Evolutionary conservation across 176 grass and related monocot genomes (phyloP).

Genomic region (Cenchrus purpureus): DNA sequence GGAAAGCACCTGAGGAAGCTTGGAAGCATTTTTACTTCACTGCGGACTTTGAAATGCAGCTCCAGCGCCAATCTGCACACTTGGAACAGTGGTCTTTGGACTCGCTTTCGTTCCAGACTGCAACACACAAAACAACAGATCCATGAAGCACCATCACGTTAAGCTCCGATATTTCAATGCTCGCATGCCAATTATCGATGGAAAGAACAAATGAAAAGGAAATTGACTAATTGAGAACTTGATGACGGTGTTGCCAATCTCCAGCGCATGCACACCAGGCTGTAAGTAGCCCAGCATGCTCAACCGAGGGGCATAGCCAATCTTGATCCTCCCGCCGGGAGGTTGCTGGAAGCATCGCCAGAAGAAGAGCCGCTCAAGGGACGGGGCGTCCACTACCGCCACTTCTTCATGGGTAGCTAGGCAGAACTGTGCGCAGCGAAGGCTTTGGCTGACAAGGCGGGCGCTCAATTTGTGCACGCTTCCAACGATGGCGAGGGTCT

Average conservation of each 20-base stretch:
- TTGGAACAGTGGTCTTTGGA: not conserved
- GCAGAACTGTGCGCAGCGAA: constrained; percentile 33
- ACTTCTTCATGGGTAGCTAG: not conserved
- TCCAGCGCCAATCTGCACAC: constrained; percentile 31
- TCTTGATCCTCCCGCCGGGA: not conserved
- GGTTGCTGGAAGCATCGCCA: not conserved
- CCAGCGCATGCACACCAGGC: not conserved
- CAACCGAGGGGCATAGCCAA: constrained; percentile 23
- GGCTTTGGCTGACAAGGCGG: constrained; percentile 23
- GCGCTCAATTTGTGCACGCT: not conserved
- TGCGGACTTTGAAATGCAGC: not conserved
- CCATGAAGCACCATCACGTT: not conserved
- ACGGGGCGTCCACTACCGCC: not conserved
- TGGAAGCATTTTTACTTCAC: constrained; percentile 29
- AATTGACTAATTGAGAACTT: not conserved
- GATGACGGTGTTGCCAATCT: constrained; percentile 40
- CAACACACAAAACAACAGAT: not conserved
- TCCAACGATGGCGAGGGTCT: not conserved
- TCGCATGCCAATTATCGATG: not conserved
- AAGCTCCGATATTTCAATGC: not conserved
- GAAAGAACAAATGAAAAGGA: not conserved
- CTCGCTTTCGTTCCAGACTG: constrained; percentile 31
- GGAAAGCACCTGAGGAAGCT: constrained; percentile 50
- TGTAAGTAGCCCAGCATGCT: constrained; percentile 9
- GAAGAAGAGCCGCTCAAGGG: constrained; percentile 27